Evolutionary conservation across 441 rosid species (phyloP).

Genomic region (Kokia cookei): DNA sequence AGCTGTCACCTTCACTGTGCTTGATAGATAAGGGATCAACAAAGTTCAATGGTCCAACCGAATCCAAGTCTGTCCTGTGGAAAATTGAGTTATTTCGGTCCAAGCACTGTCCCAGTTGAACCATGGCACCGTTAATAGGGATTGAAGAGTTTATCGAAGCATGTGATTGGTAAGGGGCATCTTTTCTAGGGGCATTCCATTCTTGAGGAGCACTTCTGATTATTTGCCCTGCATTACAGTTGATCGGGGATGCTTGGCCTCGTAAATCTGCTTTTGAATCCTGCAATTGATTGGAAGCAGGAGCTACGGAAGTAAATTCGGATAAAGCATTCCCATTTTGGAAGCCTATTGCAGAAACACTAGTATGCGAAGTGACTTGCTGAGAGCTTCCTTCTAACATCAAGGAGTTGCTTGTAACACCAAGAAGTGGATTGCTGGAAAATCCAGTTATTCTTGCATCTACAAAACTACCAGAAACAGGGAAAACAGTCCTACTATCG

Average conservation of each 20-base stretch:
- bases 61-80: constrained; percentile 32
- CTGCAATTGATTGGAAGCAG: constrained; percentile 22
- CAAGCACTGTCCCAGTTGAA: constrained; percentile 23
- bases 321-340: constrained; percentile 24
- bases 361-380: constrained; percentile 25
- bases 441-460: constrained; percentile 28
- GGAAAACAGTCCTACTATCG: constrained; percentile 21
- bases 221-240: constrained; percentile 21
- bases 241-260: constrained; percentile 16
- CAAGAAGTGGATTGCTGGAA: constrained; percentile 30
- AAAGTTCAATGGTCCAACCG: constrained; percentile 29
- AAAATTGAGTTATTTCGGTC: constrained; percentile 32
- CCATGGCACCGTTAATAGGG: constrained; percentile 20
- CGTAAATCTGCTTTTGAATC: constrained; percentile 28
- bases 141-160: constrained; percentile 22
- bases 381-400: constrained; percentile 41
- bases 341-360: constrained; percentile 36
- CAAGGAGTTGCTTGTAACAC: constrained; percentile 29
- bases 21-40: constrained; percentile 27
- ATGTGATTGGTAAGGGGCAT: constrained; percentile 26
- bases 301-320: constrained; percentile 26
- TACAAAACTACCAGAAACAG: constrained; percentile 30
- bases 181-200: constrained; percentile 31
- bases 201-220: constrained; percentile 23
- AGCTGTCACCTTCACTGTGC: constrained; percentile 25